A percentile compares a stretch with the other conserved stretches of the same genome.
Evolutionary conservation across 2,329 filamentous ascomycete species (phyloP).

Genomic region (Aspergillus fructus): DNA sequence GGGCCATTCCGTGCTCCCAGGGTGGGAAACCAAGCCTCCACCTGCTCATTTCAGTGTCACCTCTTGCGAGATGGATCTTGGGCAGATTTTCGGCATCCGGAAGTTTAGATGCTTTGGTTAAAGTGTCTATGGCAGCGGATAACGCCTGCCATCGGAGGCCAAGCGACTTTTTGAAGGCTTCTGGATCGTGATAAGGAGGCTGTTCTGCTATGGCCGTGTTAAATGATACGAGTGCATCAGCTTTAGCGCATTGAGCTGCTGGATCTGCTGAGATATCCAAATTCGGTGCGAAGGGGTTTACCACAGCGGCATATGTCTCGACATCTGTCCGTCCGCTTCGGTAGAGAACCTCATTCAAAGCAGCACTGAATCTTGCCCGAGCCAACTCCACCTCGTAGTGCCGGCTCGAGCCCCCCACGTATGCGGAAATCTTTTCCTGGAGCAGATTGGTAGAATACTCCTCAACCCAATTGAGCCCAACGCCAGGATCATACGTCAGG

Average conservation of each 20-base stretch:
- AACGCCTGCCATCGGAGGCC: conserved; percentile 54
- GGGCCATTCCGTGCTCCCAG: conserved; percentile 42
- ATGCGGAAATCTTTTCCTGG: conserved; percentile 54
- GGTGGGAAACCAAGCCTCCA: conserved; percentile 51
- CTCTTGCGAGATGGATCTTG: conserved; percentile 55
- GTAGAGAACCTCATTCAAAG: conserved; percentile 59
- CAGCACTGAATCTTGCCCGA: conserved; percentile 56
- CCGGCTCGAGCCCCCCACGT: conserved; percentile 47
- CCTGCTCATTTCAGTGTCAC: conserved; percentile 56
- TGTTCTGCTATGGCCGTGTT: conserved; percentile 48
- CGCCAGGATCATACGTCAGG: conserved; percentile 41
- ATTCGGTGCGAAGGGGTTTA: conserved; percentile 40
- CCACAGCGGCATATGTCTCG: conserved; percentile 51
- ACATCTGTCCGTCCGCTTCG: conserved; percentile 51
- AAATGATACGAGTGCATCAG: conserved; percentile 57
- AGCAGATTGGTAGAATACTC: conserved; percentile 56
- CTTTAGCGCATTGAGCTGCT: conserved; percentile 54
- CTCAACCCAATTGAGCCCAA: conserved; percentile 57
- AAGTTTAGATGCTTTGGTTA: conserved; percentile 54
- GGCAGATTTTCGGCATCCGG: conserved; percentile 50
- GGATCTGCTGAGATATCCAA: conserved; percentile 46
- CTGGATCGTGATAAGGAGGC: conserved; percentile 26
- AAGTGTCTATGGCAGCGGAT: conserved; percentile 49
- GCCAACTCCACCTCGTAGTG: conserved; percentile 55
- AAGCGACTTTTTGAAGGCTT: conserved; percentile 31